Evolutionary conservation across 495 filamentous ascomycete species (phyloP).

Genomic region (Chaetomium cochliodes): DNA sequence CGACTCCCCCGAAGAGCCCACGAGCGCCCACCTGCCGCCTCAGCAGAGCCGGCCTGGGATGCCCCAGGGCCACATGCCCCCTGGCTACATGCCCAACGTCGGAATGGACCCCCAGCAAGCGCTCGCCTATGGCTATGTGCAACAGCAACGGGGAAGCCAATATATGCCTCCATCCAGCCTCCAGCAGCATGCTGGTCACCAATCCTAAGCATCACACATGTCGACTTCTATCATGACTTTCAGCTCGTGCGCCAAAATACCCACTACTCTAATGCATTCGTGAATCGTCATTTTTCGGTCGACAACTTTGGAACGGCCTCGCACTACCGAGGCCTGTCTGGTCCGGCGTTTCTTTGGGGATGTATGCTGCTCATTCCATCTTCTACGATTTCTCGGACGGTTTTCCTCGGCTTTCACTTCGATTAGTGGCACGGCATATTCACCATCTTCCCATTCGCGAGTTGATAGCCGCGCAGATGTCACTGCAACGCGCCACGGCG

Average conservation of each 20-base stretch:
- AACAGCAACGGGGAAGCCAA: constrained; percentile 48
- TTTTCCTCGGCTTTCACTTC: constrained; percentile 24
- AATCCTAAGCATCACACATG: constrained; percentile 40
- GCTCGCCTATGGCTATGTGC: constrained; percentile 62
- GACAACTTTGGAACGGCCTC: constrained; percentile 28
- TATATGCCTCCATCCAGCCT: constrained; percentile 58
- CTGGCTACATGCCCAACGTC: constrained; percentile 53
- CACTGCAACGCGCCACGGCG: neutral
- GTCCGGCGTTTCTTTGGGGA: constrained; percentile 35
- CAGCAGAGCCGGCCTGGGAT: constrained; percentile 53
- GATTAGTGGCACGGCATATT: constrained; percentile 16
- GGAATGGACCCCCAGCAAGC: constrained; percentile 57
- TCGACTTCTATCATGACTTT: constrained; percentile 31
- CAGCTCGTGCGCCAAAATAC: constrained; percentile 46
- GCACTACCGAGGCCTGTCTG: constrained; percentile 29
- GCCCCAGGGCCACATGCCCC: constrained; percentile 52
- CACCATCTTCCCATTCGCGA: constrained; percentile 6
- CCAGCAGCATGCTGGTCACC: constrained; percentile 55
- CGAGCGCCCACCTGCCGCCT: constrained; percentile 57
- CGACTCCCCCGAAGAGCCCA: constrained; percentile 63
- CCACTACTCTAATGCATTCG: constrained; percentile 52
- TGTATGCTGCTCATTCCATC: constrained; percentile 34
- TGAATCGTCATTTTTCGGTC: constrained; percentile 42
- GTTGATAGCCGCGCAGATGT: neutral
- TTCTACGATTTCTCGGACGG: constrained; percentile 25